A percentile compares a stretch with the other conserved stretches of the same genome.
Evolutionary conservation across 73 alveolate genomes (phyloP).

Genomic region (Paramecium primaurelia): DNA sequence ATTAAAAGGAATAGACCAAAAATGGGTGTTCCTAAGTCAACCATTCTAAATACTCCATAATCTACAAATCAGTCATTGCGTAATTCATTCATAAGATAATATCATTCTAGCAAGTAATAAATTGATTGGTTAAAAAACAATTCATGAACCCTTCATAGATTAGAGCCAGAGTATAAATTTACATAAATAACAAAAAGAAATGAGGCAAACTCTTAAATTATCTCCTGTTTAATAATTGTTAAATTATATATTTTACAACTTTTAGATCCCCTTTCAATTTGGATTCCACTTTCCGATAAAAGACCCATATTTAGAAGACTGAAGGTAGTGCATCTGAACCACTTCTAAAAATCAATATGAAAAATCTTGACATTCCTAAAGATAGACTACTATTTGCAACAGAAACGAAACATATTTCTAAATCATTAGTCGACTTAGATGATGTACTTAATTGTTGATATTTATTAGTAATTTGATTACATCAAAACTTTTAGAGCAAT

Average conservation of each 20-base stretch:
- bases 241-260: not conserved
- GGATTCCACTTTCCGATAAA: not conserved
- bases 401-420: not conserved
- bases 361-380: not conserved
- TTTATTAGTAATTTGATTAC: not conserved
- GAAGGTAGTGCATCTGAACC: slow-evolving; percentile 18
- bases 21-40: slow-evolving; percentile 10
- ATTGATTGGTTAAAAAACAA: not conserved
- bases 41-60: not conserved
- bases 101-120: not conserved
- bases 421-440: not conserved
- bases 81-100: not conserved
- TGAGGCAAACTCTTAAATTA: not conserved
- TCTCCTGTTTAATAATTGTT: not conserved
- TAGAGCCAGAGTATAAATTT: not conserved
- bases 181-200: not conserved
- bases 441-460: not conserved
- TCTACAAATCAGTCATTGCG: not conserved
- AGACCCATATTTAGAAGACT: not conserved
- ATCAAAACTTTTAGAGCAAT: not conserved
- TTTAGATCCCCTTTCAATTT: slow-evolving; percentile 4
- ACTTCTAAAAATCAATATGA: not conserved
- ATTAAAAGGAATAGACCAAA: not conserved
- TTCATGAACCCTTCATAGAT: not conserved
- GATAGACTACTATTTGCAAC: not conserved